phyloP scores from a whole-genome alignment of 352 stramenopile species.

The Phytopythium boreale region DNA sequence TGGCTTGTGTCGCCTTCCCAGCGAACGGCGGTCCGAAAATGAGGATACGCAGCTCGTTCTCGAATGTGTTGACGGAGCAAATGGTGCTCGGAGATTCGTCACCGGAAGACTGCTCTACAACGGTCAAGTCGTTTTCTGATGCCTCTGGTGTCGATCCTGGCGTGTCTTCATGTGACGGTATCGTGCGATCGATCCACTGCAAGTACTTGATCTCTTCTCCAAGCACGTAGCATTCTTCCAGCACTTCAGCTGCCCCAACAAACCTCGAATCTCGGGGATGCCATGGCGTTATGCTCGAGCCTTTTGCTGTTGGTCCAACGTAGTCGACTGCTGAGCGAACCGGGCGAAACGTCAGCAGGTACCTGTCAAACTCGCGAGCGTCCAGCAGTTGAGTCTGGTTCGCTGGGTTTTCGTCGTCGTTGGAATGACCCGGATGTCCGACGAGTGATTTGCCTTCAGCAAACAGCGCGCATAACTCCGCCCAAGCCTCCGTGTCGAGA shows the following conservation, averaged over 20 bases:
- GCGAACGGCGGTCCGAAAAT: slow-evolving; percentile 60
- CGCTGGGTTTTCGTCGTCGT: not conserved
- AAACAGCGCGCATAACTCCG: slow-evolving; percentile 55
- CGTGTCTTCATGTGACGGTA: not conserved
- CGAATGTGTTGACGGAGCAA: not conserved
- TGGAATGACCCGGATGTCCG: not conserved
- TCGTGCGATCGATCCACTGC: slow-evolving; percentile 40
- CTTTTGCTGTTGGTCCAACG: slow-evolving; percentile 16
- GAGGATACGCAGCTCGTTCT: slow-evolving; percentile 38
- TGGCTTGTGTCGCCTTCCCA: slow-evolving; percentile 54
- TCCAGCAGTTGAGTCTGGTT: slow-evolving; percentile 5
- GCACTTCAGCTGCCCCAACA: slow-evolving; percentile 29
- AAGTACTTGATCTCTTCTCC: slow-evolving; percentile 66
- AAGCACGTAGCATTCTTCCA: slow-evolving; percentile 49
- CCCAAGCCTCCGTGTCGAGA: slow-evolving; percentile 42
- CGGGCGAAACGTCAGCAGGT: slow-evolving; percentile 35
- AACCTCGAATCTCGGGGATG: slow-evolving; percentile 40
- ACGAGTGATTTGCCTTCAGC: slow-evolving; percentile 10
- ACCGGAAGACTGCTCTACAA: not conserved
- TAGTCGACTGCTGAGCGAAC: slow-evolving; percentile 16
- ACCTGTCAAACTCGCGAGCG: slow-evolving; percentile 33
- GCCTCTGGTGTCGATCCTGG: not conserved
- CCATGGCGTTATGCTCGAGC: slow-evolving; percentile 22
- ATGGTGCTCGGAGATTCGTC: not conserved
- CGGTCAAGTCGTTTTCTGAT: not conserved